Evolutionary conservation across 2,329 filamentous ascomycete genomes (phyloP), one percentile per base, ranked within the genome.

Genomic region (Claviceps pusilla): DNA sequence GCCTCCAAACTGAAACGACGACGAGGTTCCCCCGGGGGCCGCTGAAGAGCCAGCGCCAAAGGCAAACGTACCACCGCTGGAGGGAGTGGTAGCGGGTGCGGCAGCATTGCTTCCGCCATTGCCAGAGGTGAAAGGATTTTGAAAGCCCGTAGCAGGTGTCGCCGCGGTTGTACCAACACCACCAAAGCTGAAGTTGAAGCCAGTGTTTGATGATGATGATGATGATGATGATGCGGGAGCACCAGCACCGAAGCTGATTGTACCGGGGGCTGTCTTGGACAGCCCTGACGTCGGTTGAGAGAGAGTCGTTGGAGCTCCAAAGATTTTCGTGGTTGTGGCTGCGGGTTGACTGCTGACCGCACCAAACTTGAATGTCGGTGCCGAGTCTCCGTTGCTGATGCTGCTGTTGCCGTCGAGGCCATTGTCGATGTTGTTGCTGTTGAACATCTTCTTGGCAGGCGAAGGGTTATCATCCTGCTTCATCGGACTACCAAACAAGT

Each of bases 401-500:
- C 58, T 59, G 48, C 64, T 19, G 19, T 19, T 19, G 19, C 19
- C 19, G 19, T 19, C 19, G 19, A 19, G 19, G 19, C 19, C 19
- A 19, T 19, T 19, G 19, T 1, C 19, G 19, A 19, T 19, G 19
- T 19, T 19, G 19, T 19, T 63, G 42, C 58, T 60, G 47, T 66
- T 66, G 1, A 61, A 54, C 54, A 63, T 68, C 55, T 65, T 69
- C 64, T 71, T 71, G 9, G 65, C 67, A 12, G 68, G 66, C 3
- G 69, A 69, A 7, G 66, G 62, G 6, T 63, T 66, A 19, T 19
- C 19, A 55, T 73, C 69, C 55, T 76, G 69, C 57, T 74, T 73
- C 61, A 75, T 70, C 16, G 68, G 69, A 52, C 70, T 72, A 37
- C 69, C 68, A 59, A 76, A 75, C 56, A 69, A 55, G 24, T 66